A percentile compares a stretch with the other conserved stretches of the same genome.
Evolutionary conservation across 1,139 yeast genomes (phyloP).

Genomic region (Sugiyamaella sp.): DNA sequence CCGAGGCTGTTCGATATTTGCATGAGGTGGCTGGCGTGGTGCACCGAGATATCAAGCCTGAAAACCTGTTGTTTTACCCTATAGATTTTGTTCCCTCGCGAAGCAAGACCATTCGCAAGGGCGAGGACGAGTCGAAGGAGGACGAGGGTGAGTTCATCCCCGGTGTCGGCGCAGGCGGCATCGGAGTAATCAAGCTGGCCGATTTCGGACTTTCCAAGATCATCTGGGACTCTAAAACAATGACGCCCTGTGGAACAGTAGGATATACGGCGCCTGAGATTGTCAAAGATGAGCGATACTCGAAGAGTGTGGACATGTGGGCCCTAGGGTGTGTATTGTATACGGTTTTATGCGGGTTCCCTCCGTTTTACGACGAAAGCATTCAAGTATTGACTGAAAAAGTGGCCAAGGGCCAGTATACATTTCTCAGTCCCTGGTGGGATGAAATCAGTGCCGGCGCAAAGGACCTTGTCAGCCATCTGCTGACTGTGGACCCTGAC

Average conservation of each 20-base stretch:
- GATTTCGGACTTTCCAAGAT: conserved; percentile 93
- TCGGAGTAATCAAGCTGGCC: conserved; percentile 83
- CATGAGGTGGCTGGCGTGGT: conserved; percentile 86
- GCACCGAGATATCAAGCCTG: conserved; percentile 95
- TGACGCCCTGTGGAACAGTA: conserved; percentile 89
- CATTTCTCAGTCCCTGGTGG: conserved; percentile 95
- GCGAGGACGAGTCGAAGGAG: conserved; percentile 74
- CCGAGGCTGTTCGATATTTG: conserved; percentile 76
- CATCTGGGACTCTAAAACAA: conserved; percentile 66
- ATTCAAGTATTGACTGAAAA: conserved; percentile 79
- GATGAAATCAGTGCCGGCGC: conserved; percentile 85
- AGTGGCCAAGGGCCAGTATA: conserved; percentile 80
- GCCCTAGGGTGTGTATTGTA: conserved; percentile 92
- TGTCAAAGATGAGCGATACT: conserved; percentile 80
- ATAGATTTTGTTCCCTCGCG: conserved; percentile 61
- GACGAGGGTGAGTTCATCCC: conserved; percentile 86
- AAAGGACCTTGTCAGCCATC: conserved; percentile 70
- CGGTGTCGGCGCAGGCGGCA: conserved; percentile 87
- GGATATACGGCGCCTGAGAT: conserved; percentile 96
- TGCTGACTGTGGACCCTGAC: conserved; percentile 81
- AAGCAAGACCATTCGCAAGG: conserved; percentile 55
- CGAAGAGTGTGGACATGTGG: conserved; percentile 95
- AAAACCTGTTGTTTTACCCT: conserved; percentile 82
- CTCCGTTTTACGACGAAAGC: conserved; percentile 92
- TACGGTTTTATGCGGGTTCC: conserved; percentile 90